Evolutionary conservation across 495 filamentous ascomycete genomes (phyloP).

Genomic region (Aspergillus incahuasiensis): DNA sequence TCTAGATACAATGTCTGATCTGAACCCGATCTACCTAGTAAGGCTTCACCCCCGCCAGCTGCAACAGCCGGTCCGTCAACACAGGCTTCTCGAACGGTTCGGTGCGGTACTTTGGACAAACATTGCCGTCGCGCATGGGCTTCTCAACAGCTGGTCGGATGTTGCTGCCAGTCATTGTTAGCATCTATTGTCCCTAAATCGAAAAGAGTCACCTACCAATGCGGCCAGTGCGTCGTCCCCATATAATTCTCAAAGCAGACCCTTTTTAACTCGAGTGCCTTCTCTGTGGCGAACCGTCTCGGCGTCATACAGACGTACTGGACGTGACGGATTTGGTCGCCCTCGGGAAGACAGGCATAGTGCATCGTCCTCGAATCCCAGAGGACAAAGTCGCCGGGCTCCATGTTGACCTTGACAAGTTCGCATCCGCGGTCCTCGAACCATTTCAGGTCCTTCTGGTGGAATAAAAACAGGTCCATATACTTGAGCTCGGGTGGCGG

Average conservation of each 20-base stretch:
- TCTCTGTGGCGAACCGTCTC: constrained; percentile 17
- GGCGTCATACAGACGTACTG: constrained; percentile 33
- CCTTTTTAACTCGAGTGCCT: constrained; percentile 25
- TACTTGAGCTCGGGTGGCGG: constrained; percentile 13
- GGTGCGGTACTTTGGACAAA: constrained; percentile 22
- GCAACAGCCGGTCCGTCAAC: constrained; percentile 22
- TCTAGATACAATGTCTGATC: neutral
- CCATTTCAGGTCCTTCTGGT: constrained; percentile 34
- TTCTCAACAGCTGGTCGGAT: constrained; percentile 30
- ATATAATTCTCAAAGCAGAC: constrained; percentile 25
- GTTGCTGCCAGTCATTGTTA: constrained; percentile 15
- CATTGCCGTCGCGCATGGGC: constrained; percentile 27
- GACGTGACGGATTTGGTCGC: constrained; percentile 34
- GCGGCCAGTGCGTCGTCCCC: constrained; percentile 33
- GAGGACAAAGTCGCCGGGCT: constrained; percentile 38
- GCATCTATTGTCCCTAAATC: neutral
- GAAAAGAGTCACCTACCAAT: constrained; percentile 20
- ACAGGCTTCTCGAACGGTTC: constrained; percentile 30
- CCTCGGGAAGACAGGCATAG: constrained; percentile 26
- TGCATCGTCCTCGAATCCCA: constrained; percentile 42
- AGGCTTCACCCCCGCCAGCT: constrained; percentile 24
- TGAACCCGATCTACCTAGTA: constrained; percentile 21
- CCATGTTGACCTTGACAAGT: constrained; percentile 33
- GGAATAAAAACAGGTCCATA: constrained; percentile 33
- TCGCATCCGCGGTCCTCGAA: constrained; percentile 36